Evolutionary conservation across 306 rosid species (phyloP).

Genomic region (Hippophae gyantsensis): DNA sequence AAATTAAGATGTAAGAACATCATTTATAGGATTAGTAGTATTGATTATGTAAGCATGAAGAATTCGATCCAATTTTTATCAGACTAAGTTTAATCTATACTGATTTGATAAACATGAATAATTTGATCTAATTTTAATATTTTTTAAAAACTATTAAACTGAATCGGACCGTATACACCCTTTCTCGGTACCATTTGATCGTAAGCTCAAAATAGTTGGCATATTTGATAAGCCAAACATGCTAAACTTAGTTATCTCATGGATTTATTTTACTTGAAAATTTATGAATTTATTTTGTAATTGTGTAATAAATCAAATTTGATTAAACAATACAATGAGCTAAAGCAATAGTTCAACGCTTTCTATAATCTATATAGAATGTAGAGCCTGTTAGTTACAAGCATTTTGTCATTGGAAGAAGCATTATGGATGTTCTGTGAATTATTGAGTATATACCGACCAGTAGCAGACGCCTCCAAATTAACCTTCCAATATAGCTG

Average conservation of each 20-base stretch:
- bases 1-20: too few relatives aligned
- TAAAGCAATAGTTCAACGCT: constrained; percentile 6
- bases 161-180: too few relatives aligned
- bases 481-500: background rate
- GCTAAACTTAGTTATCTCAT: background rate
- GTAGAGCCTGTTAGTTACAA: constrained; percentile 8
- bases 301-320: constrained; percentile 3
- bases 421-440: background rate
- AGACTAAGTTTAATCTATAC: too few relatives aligned
- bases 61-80: too few relatives aligned
- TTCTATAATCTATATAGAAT: constrained; percentile 3
- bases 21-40: too few relatives aligned
- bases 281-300: constrained; percentile 2
- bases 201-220: too few relatives aligned
- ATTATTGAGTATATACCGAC: background rate
- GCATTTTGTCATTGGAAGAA: constrained; percentile 6
- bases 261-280: constrained; percentile 7
- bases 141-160: too few relatives aligned
- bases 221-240: too few relatives aligned
- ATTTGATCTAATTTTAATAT: too few relatives aligned
- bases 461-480: background rate
- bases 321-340: constrained; percentile 17
- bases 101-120: too few relatives aligned
- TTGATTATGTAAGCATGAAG: too few relatives aligned
- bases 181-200: too few relatives aligned